Base-by-base conservation (phyloP, 257 asterid species). In the Petunia axillaris region DNA sequence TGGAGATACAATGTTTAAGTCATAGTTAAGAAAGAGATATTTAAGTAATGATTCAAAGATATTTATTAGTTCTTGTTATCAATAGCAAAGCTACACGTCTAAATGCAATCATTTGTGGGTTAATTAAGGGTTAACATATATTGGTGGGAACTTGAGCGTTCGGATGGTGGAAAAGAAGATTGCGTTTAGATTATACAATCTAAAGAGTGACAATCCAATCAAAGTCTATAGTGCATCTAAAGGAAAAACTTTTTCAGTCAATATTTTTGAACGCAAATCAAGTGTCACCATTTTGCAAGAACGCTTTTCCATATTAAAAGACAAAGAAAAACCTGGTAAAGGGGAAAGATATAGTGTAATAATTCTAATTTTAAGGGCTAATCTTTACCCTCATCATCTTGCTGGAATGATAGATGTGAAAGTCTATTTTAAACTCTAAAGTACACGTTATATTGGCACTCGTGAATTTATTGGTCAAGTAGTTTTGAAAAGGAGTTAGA, bases 91-190 rank as follows among this genome's bases (percentile, higher is more conserved):
- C 3, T 2, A 73, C 62, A 73, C 77, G 35, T 48, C 5, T 73
- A 48, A 50, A 11, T 71, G 44, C 44, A 50, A 71, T 71, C 44
- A 71, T 71, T 50, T 25, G 60, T 48, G 62, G 35, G 46, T 73
- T 73, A 66, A 66, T 66, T 8, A 66, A 40, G 53, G 38, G 41
- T 66, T 66, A 0, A 1, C 15, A 40, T 59, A 40, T 40, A 25
- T 66, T 15, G 37, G 53, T 66, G 14, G 0, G 52, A 65, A 39
- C 53, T 66, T 40, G 44, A 6, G 6, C 41, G 6, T 67, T 67
- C 38, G 39, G 39, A 44, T 25, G 46, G 77, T 73, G 77, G 62
- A 73, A 73, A 71, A 52, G 43, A 71, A 50, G 77, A 73, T 50
- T 35, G 59, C 62, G 50, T 35, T 50, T 5, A 46, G 77, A 71